A percentile compares a stretch with the other conserved stretches of the same genome.
Conservation (phyloP, 805 yeast species). For the Saccharomycopsis fermentans region DNA sequence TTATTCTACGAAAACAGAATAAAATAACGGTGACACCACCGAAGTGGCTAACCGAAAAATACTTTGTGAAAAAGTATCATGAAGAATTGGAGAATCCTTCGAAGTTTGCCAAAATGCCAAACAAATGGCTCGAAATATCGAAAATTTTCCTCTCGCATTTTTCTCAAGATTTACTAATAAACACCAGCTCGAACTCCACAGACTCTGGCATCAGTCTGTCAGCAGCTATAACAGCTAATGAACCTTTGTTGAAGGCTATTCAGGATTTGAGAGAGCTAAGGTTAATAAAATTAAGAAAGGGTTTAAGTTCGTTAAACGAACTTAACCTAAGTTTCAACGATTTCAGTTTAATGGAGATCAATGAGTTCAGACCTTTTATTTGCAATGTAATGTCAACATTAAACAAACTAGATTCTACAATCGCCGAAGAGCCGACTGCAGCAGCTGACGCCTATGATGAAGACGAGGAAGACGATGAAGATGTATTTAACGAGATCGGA, state of each 20-base stretch:
- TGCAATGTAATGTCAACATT: conserved; percentile 72
- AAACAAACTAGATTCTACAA: conserved; percentile 39
- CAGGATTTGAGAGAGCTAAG: conserved; percentile 84
- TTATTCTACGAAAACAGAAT: conserved; percentile 71
- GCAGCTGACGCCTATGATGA: not conserved
- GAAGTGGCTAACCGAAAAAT: conserved; percentile 57
- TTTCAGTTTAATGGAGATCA: conserved; percentile 72
- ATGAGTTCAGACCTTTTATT: conserved; percentile 78
- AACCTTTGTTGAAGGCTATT: conserved; percentile 55
- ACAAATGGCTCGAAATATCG: conserved; percentile 81
- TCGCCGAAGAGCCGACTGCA: not conserved
- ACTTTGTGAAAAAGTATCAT: conserved; percentile 48
- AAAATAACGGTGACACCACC: conserved; percentile 84
- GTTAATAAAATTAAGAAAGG: conserved; percentile 69
- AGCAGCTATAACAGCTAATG: conserved; percentile 45
- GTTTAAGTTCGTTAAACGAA: conserved; percentile 69
- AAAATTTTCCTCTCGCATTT: conserved; percentile 59
- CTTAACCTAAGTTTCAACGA: conserved; percentile 77
- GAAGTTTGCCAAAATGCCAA: conserved; percentile 64
- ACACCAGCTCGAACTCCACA: not conserved
- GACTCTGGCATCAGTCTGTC: not conserved
- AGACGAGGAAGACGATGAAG: conserved; percentile 6
- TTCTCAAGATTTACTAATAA: conserved; percentile 50
- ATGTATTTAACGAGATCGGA: not conserved
- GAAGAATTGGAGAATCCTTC: conserved; percentile 51